These are phyloP conservation scores for Kwoniella mangroviensis DNA, from an alignment of 768 basidiomycete genomes.

Conservation along the genomic window DNA sequence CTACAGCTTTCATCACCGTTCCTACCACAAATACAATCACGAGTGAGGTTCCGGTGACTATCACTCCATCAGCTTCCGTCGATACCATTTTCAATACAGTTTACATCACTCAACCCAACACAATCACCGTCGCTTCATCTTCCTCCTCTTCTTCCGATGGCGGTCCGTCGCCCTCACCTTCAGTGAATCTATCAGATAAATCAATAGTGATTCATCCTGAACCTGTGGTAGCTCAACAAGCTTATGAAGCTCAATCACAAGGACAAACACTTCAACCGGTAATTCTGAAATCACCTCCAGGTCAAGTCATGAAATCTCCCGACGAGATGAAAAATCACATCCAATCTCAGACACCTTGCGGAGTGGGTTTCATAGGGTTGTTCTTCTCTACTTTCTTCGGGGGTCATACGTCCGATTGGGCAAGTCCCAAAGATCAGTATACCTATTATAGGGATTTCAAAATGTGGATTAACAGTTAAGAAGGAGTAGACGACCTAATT, in stretches of 20 bases:
- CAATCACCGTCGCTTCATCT: constrained; percentile 7
- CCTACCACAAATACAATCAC: constrained; percentile 11
- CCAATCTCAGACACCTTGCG: neutral
- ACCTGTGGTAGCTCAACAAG: neutral
- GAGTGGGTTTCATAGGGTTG: constrained; percentile 62
- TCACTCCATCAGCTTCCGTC: constrained; percentile 4
- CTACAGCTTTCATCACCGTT: neutral
- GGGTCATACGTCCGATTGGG: constrained; percentile 70
- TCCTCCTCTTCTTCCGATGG: neutral
- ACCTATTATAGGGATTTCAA: constrained; percentile 75
- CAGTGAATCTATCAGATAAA: constrained; percentile 2
- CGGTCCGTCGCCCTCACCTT: neutral
- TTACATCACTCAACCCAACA: constrained; percentile 8
- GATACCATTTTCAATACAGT: constrained; percentile 1
- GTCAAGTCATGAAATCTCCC: neutral
- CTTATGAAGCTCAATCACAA: neutral
- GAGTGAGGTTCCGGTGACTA: neutral
- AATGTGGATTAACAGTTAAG: constrained; percentile 57
- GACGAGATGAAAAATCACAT: neutral
- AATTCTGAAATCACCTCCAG: constrained; percentile 11
- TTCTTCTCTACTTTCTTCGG: constrained; percentile 87
- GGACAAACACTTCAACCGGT: neutral
- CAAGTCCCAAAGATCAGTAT: constrained; percentile 75
- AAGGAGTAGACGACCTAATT: neutral
- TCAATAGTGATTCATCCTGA: constrained; percentile 1